Evolutionary conservation across 768 basidiomycete species (phyloP).

Genomic region (Collybia sp.): DNA sequence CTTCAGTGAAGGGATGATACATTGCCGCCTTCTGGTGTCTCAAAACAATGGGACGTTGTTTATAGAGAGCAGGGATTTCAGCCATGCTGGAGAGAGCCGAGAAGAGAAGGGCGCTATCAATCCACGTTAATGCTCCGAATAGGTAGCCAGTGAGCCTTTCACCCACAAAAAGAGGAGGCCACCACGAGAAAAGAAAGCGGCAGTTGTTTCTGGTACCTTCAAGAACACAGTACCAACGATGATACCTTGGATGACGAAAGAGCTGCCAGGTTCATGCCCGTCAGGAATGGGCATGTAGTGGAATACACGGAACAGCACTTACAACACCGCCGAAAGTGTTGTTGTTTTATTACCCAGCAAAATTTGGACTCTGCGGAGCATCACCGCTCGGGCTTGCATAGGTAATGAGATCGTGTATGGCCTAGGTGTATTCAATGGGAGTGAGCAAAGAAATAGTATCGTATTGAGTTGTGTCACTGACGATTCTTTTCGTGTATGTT

Average conservation of each 20-base stretch:
- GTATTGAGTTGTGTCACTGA: slow-evolving; percentile 6
- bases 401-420: slow-evolving; percentile 40
- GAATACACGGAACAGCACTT: slow-evolving; percentile 18
- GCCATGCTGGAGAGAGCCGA: slow-evolving; percentile 11
- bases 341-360: slow-evolving; percentile 25
- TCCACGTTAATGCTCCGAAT: neutral
- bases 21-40: slow-evolving; percentile 55
- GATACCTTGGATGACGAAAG: slow-evolving; percentile 29
- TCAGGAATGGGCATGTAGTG: neutral
- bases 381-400: slow-evolving; percentile 41
- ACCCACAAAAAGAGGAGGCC: slow-evolving; percentile 65
- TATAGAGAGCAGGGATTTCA: slow-evolving; percentile 38
- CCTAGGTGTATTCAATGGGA: slow-evolving; percentile 15
- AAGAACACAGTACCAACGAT: slow-evolving; percentile 63
- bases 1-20: slow-evolving; percentile 30
- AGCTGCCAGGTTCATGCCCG: slow-evolving; percentile 5
- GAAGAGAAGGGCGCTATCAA: slow-evolving; percentile 6
- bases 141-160: neutral
- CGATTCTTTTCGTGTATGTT: slow-evolving; percentile 31
- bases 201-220: slow-evolving; percentile 42
- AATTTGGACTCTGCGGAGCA: slow-evolving; percentile 40
- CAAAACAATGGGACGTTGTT: slow-evolving; percentile 55
- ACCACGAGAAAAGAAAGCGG: slow-evolving; percentile 64
- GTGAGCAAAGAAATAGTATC: slow-evolving; percentile 1
- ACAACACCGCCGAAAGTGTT: slow-evolving; percentile 29